phyloP scores from a whole-genome alignment of 2,329 filamentous ascomycete species.

The Penicillium carneum region DNA sequence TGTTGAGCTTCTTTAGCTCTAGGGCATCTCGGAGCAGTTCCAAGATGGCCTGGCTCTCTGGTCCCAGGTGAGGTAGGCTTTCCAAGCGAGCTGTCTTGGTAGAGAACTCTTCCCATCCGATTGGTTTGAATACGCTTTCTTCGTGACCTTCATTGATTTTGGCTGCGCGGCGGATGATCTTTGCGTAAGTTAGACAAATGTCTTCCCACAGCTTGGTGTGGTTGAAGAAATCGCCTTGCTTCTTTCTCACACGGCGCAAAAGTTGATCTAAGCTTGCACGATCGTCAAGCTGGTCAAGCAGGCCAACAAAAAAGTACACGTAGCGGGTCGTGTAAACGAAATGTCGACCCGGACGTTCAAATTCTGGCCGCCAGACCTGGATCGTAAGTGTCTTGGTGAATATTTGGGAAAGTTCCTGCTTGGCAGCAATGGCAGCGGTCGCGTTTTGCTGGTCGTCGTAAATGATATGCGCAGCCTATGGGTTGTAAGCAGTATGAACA shows the following conservation, averaged over 20 bases:
- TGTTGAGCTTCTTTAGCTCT: constrained; percentile 80
- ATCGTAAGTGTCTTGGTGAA: constrained; percentile 95
- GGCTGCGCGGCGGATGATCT: constrained; percentile 64
- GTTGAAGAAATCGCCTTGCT: constrained; percentile 75
- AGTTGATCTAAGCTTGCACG: constrained; percentile 78
- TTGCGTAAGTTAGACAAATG: constrained; percentile 65
- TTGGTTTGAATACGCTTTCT: constrained; percentile 68
- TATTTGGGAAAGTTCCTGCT: constrained; percentile 81
- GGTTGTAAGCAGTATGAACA: constrained; percentile 48
- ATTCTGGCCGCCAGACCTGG: constrained; percentile 93
- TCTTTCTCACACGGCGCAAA: constrained; percentile 79
- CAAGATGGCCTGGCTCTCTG: constrained; percentile 58
- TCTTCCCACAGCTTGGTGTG: constrained; percentile 70
- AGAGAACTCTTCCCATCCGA: constrained; percentile 71
- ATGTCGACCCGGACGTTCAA: constrained; percentile 82
- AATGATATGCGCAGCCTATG: constrained; percentile 65
- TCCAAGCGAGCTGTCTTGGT: constrained; percentile 66
- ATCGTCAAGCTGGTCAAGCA: constrained; percentile 78
- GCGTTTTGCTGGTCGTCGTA: constrained; percentile 64
- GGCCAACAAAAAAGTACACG: constrained; percentile 77
- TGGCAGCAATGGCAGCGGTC: constrained; percentile 67
- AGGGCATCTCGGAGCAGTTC: constrained; percentile 71
- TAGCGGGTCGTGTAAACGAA: constrained; percentile 92
- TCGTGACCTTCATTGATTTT: constrained; percentile 68
- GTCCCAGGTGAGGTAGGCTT: constrained; percentile 61